Evolutionary conservation across 2,329 filamentous ascomycete species (phyloP), one percentile per base, ranked within the genome.

Genomic region (Ophiostoma triangulosporum): DNA sequence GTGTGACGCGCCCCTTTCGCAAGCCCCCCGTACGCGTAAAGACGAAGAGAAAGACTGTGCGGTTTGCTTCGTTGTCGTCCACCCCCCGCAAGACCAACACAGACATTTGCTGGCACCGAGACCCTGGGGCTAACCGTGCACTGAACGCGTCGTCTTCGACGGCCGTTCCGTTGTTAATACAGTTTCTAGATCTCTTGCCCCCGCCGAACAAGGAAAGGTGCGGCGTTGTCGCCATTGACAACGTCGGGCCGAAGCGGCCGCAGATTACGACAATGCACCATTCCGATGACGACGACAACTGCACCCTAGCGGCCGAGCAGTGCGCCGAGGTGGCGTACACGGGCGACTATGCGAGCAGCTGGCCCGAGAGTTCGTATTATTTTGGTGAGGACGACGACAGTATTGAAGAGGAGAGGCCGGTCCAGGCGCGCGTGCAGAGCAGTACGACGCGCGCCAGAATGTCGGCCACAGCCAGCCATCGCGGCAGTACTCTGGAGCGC

Each of bases 321-420:
- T 35, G 27, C 20, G 38, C n/a, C 15, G 38, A 40, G 3, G n/a
- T 52, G 14, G 46, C 14, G 15, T 33, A 12, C 36, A 46, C 4
- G 24, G 38, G 12, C 32, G 51, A 55, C 51, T 56, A 56, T 38
- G 51, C 43, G 17, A 38, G n/a, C 4, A 50, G 36, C 45, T 55
- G 56, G 57, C 53, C 57, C 11, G 57, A 55, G 38, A 54, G 52
- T 33, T 32, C 27, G 1, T 59, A 59, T 51, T 59, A 59, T 15
- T 58, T 54, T 33, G 29, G 43, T 26, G n/a, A 46, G 26, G 26
- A 29, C 29, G 43, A 14, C 43, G 43, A 46, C 43, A 0, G 29
- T 46, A n/a, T n/a, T n/a, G n/a, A n/a, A 4, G 26, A 17, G 15
- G 43, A 46, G 43, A 27, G 24, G 22, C 22, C 40, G 7, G 15